A percentile compares a stretch with the other conserved stretches of the same genome.
phyloP scores from a whole-genome alignment of 2,329 filamentous ascomycete genomes.

The Trichoderma lentiforme region DNA sequence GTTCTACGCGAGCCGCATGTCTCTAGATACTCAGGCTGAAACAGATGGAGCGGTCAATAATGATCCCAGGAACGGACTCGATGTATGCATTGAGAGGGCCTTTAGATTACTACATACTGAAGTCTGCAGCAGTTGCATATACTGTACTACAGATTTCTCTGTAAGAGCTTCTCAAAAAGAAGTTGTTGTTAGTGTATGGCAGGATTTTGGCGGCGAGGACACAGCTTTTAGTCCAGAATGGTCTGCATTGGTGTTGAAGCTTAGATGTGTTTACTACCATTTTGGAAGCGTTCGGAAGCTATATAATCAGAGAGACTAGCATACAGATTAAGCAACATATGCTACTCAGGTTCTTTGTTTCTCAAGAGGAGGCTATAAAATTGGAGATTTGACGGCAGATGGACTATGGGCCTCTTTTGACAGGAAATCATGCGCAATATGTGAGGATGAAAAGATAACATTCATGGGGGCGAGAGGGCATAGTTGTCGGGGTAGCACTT shows the following conservation, averaged over 20 bases:
- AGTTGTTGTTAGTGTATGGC: conserved; percentile 12
- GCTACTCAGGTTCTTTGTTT: background rate
- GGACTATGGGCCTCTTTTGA: background rate
- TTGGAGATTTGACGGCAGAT: background rate
- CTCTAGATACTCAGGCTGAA: background rate
- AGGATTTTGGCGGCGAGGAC: conserved; percentile 19
- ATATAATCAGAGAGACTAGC: background rate
- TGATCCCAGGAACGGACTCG: background rate
- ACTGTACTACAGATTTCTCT: conserved; percentile 18
- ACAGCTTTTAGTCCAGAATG: conserved; percentile 3
- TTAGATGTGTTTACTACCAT: background rate
- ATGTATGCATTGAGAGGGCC: background rate
- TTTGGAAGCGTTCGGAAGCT: background rate
- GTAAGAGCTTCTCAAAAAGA: background rate
- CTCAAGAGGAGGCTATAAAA: background rate
- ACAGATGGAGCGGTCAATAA: background rate
- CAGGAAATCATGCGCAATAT: no score
- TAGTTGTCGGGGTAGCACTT: background rate
- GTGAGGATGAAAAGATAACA: background rate
- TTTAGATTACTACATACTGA: background rate
- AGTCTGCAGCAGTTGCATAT: conserved; percentile 1
- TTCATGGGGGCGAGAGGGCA: background rate
- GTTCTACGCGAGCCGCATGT: background rate
- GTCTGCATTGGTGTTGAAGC: background rate
- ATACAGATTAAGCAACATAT: background rate